Conservation (phyloP, 345 rosid genomes). For the Excoecaria cochinchinensis region DNA sequence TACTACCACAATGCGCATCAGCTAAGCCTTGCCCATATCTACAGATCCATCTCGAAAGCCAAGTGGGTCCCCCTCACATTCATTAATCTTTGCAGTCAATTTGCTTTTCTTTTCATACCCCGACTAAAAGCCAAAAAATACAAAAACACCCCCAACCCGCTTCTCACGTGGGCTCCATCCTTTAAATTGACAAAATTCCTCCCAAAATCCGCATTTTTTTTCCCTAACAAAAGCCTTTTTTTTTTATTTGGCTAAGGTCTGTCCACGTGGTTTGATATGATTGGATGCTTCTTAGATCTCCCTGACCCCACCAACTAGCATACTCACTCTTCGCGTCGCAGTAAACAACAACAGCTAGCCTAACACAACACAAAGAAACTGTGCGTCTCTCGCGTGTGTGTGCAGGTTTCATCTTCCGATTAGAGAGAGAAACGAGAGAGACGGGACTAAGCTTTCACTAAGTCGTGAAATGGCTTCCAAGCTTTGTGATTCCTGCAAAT, state of each 20-base stretch:
- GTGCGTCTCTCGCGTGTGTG: neutral
- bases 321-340: neutral
- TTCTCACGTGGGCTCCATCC: slow-evolving; percentile 11
- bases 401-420: neutral
- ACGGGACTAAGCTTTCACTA: neutral
- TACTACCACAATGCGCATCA: no score
- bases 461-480: slow-evolving; percentile 60
- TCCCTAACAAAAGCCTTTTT: no score
- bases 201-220: no score
- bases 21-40: no score
- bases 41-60: slow-evolving; percentile 7
- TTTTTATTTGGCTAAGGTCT: slow-evolving; percentile 54
- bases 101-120: neutral
- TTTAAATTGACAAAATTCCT: neutral
- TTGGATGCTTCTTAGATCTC: slow-evolving; percentile 45
- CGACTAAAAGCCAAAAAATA: neutral
- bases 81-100: neutral
- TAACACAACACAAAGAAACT: neutral
- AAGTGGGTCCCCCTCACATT: slow-evolving; percentile 6
- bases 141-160: neutral
- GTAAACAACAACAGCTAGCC: neutral
- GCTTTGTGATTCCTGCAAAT: slow-evolving; percentile 91
- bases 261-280: slow-evolving; percentile 33
- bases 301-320: slow-evolving; percentile 64
- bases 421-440: neutral